Conservation (phyloP, 1,284 basidiomycete species). For the Naganishia albida region DNA sequence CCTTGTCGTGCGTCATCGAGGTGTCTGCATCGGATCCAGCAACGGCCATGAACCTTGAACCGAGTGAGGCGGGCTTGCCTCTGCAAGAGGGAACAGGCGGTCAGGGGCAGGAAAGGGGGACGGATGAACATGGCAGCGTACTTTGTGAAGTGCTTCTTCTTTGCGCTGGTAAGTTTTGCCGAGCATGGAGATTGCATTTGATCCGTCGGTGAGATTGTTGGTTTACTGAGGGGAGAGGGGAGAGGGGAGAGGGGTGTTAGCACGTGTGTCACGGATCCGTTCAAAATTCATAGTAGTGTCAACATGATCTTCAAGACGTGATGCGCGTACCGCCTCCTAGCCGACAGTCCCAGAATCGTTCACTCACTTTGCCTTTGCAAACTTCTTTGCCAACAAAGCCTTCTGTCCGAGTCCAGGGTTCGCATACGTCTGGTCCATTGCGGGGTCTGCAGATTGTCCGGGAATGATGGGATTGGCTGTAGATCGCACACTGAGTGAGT, state of each 20-base stretch:
- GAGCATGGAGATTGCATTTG: constrained; percentile 87
- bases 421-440: constrained; percentile 39
- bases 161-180: constrained; percentile 81
- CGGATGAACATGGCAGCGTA: constrained; percentile 55
- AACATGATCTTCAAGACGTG: background rate
- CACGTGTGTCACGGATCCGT: background rate
- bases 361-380: constrained; percentile 77
- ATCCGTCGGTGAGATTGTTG: constrained; percentile 81
- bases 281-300: background rate
- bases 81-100: constrained; percentile 15
- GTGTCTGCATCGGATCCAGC: constrained; percentile 25
- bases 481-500: constrained; percentile 23
- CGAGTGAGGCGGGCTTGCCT: constrained; percentile 42
- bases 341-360: background rate
- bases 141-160: constrained; percentile 90
- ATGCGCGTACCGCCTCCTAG: background rate
- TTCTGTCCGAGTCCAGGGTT: constrained; percentile 78
- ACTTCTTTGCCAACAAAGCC: constrained; percentile 80
- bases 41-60: constrained; percentile 41
- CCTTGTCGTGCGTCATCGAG: constrained; percentile 23
- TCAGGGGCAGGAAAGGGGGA: background rate
- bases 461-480: constrained; percentile 51
- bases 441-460: constrained; percentile 44
- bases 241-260: background rate
- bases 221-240: constrained; percentile 62